Percentiles rank a stretch among this genome's conserved stretches.
These are phyloP conservation scores for Pichia sp. DNA, from an alignment of 1,139 yeast genomes.

Conservation along the genomic window DNA sequence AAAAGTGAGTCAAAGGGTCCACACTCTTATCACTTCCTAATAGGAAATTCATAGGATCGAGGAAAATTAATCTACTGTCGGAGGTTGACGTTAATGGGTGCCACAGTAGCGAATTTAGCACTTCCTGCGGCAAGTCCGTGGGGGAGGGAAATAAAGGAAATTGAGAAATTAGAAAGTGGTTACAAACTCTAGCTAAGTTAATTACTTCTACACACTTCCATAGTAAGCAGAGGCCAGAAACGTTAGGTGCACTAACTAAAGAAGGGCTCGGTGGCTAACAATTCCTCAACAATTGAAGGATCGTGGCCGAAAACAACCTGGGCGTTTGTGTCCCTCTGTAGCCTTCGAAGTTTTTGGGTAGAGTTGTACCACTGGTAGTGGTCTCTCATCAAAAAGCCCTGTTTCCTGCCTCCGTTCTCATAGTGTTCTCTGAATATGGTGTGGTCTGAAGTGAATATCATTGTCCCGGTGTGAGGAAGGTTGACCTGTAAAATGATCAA, in stretches of 20 bases:
- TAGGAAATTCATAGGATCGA: no score
- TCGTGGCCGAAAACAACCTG: slow-evolving; percentile 8
- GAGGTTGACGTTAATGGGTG: no score
- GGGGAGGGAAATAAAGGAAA: no score
- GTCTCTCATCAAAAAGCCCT: slow-evolving; percentile 8
- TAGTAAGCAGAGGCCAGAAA: no score
- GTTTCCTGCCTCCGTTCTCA: slow-evolving; percentile 8
- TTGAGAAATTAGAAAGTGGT: no score
- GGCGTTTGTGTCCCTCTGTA: slow-evolving; percentile 9
- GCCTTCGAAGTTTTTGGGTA: slow-evolving; percentile 6
- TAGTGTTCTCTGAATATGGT: slow-evolving; percentile 7
- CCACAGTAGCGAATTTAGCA: no score
- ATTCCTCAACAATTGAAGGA: slow-evolving; percentile 3
- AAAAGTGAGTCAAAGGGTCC: no score
- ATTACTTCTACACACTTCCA: neutral
- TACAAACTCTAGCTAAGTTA: neutral
- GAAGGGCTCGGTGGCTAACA: neutral
- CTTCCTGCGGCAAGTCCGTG: no score
- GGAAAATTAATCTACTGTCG: no score
- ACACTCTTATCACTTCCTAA: no score
- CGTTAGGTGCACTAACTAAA: neutral
- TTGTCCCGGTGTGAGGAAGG: slow-evolving; percentile 5
- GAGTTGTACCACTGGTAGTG: slow-evolving; percentile 7
- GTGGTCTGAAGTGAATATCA: slow-evolving; percentile 9
- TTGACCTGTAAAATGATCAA: slow-evolving; percentile 6